Evolutionary conservation across 306 rosid species (phyloP).

Genomic region (Cyclanthera cordifolia): DNA sequence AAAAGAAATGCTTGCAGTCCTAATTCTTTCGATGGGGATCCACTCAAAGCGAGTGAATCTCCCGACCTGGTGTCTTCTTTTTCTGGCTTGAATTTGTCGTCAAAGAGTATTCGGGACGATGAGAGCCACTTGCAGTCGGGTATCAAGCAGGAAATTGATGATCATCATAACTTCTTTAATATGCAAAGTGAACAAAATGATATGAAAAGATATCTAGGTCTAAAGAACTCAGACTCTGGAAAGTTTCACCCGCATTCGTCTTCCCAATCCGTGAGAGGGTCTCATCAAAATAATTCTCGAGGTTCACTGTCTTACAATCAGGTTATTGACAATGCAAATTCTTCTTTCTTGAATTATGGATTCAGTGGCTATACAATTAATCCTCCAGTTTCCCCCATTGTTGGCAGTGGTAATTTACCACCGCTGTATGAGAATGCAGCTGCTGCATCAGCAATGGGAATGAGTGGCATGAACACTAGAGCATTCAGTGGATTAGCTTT

Average conservation of each 20-base stretch:
- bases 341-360: slow-evolving; percentile 53
- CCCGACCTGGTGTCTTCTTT: slow-evolving; percentile 67
- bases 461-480: slow-evolving; percentile 61
- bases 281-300: slow-evolving; percentile 40
- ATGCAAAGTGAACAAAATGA: slow-evolving; percentile 57
- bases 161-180: slow-evolving; percentile 46
- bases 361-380: slow-evolving; percentile 46
- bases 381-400: slow-evolving; percentile 56
- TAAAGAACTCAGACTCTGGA: slow-evolving; percentile 55
- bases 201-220: slow-evolving; percentile 39
- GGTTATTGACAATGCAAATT: slow-evolving; percentile 46
- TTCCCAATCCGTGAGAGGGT: slow-evolving; percentile 29
- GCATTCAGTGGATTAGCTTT: slow-evolving; percentile 45
- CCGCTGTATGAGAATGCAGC: slow-evolving; percentile 75
- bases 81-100: slow-evolving; percentile 61
- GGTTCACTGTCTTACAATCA: slow-evolving; percentile 46
- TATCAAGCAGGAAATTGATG: slow-evolving; percentile 46
- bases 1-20: slow-evolving; percentile 42
- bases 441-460: slow-evolving; percentile 67
- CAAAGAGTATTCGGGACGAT: slow-evolving; percentile 39
- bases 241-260: slow-evolving; percentile 36
- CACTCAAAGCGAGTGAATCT: slow-evolving; percentile 42
- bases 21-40: slow-evolving; percentile 40
- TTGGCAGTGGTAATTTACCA: slow-evolving; percentile 59
- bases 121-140: slow-evolving; percentile 47